Evolutionary conservation across 2,329 filamentous ascomycete species (phyloP).

Genomic region (Spiromastix sp.): DNA sequence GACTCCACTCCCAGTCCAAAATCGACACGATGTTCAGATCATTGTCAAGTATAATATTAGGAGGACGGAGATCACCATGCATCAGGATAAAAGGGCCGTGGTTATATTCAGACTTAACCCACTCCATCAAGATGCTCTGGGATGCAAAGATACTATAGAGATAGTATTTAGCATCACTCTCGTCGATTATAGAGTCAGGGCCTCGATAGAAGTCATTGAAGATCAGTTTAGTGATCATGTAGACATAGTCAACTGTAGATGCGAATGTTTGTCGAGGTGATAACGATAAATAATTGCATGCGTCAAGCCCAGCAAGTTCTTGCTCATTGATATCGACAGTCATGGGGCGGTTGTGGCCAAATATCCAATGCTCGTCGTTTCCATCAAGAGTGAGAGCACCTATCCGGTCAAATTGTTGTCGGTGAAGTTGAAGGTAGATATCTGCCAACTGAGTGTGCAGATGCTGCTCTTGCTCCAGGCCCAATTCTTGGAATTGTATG

Average conservation of each 20-base stretch:
- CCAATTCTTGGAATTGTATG: not conserved
- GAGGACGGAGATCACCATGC: no score
- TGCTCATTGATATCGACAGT: conserved; percentile 2
- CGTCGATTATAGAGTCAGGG: conserved; percentile 3
- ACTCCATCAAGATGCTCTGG: conserved; percentile 8
- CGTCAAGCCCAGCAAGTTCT: not conserved
- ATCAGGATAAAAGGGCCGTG: conserved; percentile 9
- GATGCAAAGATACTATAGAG: conserved; percentile 6
- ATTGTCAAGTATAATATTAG: no score
- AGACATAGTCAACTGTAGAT: conserved; percentile 7
- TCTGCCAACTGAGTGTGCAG: not conserved
- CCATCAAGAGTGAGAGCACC: conserved; percentile 2
- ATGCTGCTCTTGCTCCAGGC: not conserved
- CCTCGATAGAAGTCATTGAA: conserved; percentile 7
- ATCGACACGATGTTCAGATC: no score
- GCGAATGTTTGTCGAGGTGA: conserved; percentile 5
- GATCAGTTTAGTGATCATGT: conserved; percentile 4
- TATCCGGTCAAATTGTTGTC: no score
- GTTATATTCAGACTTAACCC: conserved; percentile 6
- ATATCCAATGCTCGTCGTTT: conserved; percentile 3
- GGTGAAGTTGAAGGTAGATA: conserved; percentile 1
- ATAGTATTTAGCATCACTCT: conserved; percentile 8
- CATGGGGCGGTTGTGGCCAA: not conserved
- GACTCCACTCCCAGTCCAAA: conserved; percentile 2
- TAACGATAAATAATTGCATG: conserved; percentile 1